Conservation (phyloP, 306 rosid species). For the Chamaecrista fasciculata region DNA sequence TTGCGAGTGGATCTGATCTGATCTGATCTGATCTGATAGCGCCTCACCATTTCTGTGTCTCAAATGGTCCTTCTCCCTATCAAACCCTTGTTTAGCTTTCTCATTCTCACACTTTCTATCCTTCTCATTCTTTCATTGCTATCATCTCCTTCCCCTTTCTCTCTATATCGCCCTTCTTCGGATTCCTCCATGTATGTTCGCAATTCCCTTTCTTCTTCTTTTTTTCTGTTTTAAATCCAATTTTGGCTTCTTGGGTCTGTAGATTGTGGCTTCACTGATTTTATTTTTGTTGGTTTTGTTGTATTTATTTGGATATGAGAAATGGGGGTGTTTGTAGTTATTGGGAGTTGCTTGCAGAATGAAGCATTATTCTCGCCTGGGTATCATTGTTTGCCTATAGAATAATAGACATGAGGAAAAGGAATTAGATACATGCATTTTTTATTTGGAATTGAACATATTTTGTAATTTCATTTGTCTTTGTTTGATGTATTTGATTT, state of each 20-base stretch:
- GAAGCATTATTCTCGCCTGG: neutral
- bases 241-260: too few species aligned
- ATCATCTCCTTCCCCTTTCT: constrained; percentile 43
- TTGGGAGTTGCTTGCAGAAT: neutral
- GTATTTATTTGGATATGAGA: neutral
- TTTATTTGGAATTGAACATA: constrained; percentile 6
- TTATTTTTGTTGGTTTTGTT: too few species aligned
- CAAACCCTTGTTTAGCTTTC: constrained; percentile 58
- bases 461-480: neutral
- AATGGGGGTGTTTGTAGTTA: neutral
- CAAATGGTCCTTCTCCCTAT: constrained; percentile 67
- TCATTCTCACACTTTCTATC: constrained; percentile 46
- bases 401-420: constrained; percentile 1
- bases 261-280: too few species aligned
- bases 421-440: constrained; percentile 19
- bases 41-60: neutral
- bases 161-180: constrained; percentile 29
- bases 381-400: neutral
- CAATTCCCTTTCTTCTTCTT: neutral
- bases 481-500: constrained; percentile 24
- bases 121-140: constrained; percentile 45
- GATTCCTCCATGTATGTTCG: constrained; percentile 41
- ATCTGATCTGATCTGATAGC: constrained; percentile 7
- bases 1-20: neutral
- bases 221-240: too few species aligned